A percentile compares a stretch with the other conserved stretches of the same genome.
Conservation (phyloP, 2,329 filamentous ascomycete species). For the Hypoxylon sp. region DNA sequence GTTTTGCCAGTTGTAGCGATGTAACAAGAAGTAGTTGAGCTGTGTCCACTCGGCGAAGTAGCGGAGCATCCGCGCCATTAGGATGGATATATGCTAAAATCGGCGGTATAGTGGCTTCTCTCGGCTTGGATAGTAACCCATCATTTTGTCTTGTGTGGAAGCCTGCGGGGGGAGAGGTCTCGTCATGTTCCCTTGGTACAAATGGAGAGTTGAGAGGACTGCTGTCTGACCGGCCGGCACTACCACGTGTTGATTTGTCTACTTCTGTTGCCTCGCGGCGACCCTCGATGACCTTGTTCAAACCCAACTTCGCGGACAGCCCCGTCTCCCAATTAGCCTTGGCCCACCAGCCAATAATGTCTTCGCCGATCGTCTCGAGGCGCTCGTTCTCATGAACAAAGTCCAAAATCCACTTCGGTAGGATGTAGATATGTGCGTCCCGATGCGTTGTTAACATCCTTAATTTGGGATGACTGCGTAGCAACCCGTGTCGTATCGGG, state of each 20-base stretch:
- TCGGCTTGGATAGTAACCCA: conserved; percentile 48
- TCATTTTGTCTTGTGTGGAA: conserved; percentile 47
- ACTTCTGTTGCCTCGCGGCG: conserved; percentile 60
- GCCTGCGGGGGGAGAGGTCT: conserved; percentile 43
- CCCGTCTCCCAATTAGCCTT: conserved; percentile 93
- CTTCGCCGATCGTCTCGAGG: conserved; percentile 90
- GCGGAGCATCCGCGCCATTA: conserved; percentile 66
- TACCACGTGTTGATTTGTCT: conserved; percentile 52
- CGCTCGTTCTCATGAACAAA: conserved; percentile 84
- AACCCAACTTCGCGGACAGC: conserved; percentile 81
- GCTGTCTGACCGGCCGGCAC: conserved; percentile 34
- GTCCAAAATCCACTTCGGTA: conserved; percentile 91
- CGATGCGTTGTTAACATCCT: conserved; percentile 87
- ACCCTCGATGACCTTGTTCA: conserved; percentile 75
- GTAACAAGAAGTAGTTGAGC: conserved; percentile 84
- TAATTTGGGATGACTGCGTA: conserved; percentile 81
- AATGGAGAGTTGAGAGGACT: conserved; percentile 42
- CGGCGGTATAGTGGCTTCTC: conserved; percentile 69
- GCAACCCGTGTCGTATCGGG: conserved; percentile 81
- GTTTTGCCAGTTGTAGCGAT: conserved; percentile 88
- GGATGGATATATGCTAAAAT: conserved; percentile 88
- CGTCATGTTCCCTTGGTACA: conserved; percentile 42
- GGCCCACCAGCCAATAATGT: conserved; percentile 95
- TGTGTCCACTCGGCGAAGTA: conserved; percentile 91
- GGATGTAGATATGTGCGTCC: conserved; percentile 94